Evolutionary conservation across 768 basidiomycete genomes (phyloP), one percentile per base, ranked within the genome.

Genomic region (Leccinum subgranulosum): DNA sequence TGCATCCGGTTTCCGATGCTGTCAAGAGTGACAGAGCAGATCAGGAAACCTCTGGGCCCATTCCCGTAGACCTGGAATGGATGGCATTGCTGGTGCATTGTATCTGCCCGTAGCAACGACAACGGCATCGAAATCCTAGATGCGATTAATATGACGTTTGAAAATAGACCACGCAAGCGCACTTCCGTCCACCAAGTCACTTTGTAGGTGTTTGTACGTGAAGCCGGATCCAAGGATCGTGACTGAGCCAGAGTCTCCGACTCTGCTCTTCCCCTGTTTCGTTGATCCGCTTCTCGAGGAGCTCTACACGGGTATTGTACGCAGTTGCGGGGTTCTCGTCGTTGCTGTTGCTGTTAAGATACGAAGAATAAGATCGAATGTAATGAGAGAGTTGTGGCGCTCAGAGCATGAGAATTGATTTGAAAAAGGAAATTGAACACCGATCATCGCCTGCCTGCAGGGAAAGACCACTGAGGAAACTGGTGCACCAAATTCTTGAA

Each of bases 301-400:
- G 66, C 54, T 82, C 80, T 7, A 83, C 79, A 10, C 80, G 77
- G 0, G 81, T 82, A 64, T 78, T 78, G 66, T 77, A 81, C 3
- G 74, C 73, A 2, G 74, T 57, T 23, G 73, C 64, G 0, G 71
- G 68, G 53, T 74, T 79, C 8, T 67, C 65, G 51, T 80, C 80
- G 53, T 81, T 62, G 36, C 60, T 62, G 11, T 62, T 62, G 17
- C 57, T 34, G 27, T 50, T 50, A 7, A 62, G 55, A 25, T 53
- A 62, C 6, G 60, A 61, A 11, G 60, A 52, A 23, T 62, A 62
- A 15, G 61, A 62, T 14, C 60, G 55, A 50, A 62, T 14, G 21
- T 82, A 62, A 31, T 79, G 69, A 7, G 74, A 62, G 23, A 78
- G 64, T 39, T 68, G 77, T 65, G 17, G 21, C 1, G 11, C 25